phyloP scores from a whole-genome alignment of 2,329 filamentous ascomycete species.

The Xylaria sp. region DNA sequence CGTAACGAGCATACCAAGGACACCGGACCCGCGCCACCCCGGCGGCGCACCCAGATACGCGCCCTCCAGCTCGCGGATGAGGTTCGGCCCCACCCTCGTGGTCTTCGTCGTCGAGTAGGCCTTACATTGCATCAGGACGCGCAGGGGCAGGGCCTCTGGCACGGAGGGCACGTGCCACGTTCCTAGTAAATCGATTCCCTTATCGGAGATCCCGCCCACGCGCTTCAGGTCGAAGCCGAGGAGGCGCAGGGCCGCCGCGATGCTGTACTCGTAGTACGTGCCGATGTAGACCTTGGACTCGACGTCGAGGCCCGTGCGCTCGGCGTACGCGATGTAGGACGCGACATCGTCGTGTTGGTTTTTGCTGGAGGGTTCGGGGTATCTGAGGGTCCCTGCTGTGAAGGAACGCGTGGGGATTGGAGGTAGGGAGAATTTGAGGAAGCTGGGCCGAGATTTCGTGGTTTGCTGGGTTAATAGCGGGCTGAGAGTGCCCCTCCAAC shows the following conservation, averaged over 20 bases:
- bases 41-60: conserved; percentile 67
- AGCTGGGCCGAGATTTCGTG: background rate
- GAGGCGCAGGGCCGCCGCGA: conserved; percentile 48
- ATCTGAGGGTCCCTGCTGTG: conserved; percentile 30
- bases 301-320: conserved; percentile 49
- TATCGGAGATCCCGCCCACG: conserved; percentile 61
- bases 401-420: conserved; percentile 3
- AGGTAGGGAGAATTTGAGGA: background rate
- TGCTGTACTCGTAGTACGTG: conserved; percentile 72
- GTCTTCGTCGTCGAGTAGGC: conserved; percentile 40
- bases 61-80: conserved; percentile 73
- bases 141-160: conserved; percentile 34
- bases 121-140: conserved; percentile 65
- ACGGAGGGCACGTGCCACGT: conserved; percentile 56
- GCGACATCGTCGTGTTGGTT: conserved; percentile 56
- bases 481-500: conserved; percentile 6
- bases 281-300: conserved; percentile 60
- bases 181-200: conserved; percentile 69
- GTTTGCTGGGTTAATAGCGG: background rate
- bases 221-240: conserved; percentile 65
- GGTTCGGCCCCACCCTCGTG: conserved; percentile 45
- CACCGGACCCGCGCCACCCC: conserved; percentile 61
- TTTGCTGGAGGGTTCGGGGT: conserved; percentile 41
- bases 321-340: conserved; percentile 61
- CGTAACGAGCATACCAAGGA: conserved; percentile 66